Evolutionary conservation across 192 early-diverging fungal genomes (phyloP).

Genomic region (Coemansia reversa): DNA sequence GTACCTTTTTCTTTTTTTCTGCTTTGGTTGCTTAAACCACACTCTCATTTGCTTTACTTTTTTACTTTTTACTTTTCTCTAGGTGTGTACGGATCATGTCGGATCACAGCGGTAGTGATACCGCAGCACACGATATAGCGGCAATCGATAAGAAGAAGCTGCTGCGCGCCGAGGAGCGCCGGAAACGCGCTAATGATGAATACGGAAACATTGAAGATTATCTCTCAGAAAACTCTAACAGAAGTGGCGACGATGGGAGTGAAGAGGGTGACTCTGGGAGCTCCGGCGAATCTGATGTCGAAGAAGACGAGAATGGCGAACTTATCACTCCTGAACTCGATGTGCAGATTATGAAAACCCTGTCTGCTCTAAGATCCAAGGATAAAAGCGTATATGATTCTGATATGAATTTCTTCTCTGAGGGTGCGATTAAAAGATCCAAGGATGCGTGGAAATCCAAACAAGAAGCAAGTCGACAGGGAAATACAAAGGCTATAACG

Average conservation of each 20-base stretch:
- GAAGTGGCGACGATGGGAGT: slow-evolving; percentile 16
- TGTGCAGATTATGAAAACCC: slow-evolving; percentile 90
- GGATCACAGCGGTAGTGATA: slow-evolving; percentile 4
- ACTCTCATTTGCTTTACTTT: not conserved
- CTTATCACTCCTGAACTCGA: slow-evolving; percentile 88
- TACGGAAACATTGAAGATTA: slow-evolving; percentile 42
- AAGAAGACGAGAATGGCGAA: slow-evolving; percentile 77
- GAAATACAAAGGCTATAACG: slow-evolving; percentile 51
- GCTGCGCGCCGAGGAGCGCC: slow-evolving; percentile 44
- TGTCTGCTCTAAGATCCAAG: slow-evolving; percentile 72
- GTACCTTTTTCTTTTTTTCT: not conserved
- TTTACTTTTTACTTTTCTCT: not conserved
- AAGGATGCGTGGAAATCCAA: slow-evolving; percentile 41
- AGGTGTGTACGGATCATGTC: not conserved
- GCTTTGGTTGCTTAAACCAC: not conserved
- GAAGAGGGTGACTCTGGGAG: slow-evolving; percentile 40
- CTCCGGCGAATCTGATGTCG: slow-evolving; percentile 62
- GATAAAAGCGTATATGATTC: slow-evolving; percentile 83
- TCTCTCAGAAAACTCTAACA: slow-evolving; percentile 19
- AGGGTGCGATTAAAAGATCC: slow-evolving; percentile 36
- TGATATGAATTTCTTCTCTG: slow-evolving; percentile 73
- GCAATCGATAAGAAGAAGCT: slow-evolving; percentile 45
- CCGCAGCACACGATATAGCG: slow-evolving; percentile 14
- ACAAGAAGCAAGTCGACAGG: slow-evolving; percentile 27
- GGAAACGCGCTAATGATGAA: slow-evolving; percentile 41